Percentiles rank a stretch among this genome's conserved stretches.
These are phyloP conservation scores for Pseudopediastrum boryanum DNA, from an alignment of 139 green algal genomes.

Conservation along the genomic window DNA sequence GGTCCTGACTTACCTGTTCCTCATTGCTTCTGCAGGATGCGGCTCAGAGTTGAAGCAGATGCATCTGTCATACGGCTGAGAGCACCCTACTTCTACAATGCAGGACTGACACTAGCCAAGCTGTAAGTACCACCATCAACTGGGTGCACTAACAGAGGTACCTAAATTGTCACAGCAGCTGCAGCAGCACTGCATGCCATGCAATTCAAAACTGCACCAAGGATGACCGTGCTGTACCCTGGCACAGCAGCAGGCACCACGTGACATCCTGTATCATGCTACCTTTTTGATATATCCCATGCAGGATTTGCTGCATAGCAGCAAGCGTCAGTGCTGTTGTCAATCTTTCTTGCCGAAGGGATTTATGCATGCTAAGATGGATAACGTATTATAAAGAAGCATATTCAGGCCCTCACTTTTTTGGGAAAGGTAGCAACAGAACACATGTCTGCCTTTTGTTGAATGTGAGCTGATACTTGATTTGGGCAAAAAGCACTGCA, in stretches of 20 bases:
- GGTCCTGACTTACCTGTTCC: not conserved
- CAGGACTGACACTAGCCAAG: slow-evolving; percentile 12
- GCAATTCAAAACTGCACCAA: not conserved
- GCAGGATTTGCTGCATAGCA: too few species aligned
- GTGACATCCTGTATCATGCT: not conserved
- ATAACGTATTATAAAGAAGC: too few species aligned
- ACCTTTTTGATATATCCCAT: too few species aligned
- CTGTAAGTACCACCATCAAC: slow-evolving; percentile 4
- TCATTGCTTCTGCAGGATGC: slow-evolving; percentile 20
- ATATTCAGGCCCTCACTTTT: too few species aligned
- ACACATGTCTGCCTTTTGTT: not conserved
- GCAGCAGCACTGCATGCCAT: not conserved
- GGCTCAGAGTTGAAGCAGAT: slow-evolving; percentile 29
- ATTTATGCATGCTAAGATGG: too few species aligned
- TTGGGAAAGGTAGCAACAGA: too few species aligned
- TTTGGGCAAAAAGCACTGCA: not conserved
- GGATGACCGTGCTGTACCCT: not conserved
- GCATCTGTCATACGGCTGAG: slow-evolving; percentile 20
- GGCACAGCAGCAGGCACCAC: not conserved
- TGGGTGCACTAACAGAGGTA: not conserved
- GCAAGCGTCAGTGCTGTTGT: too few species aligned
- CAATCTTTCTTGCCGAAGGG: too few species aligned
- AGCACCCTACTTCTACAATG: slow-evolving; percentile 37
- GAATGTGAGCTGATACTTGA: not conserved
- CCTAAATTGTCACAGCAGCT: not conserved